Conservation (phyloP, 768 basidiomycete genomes). For the Auriscalpium microsporum region DNA sequence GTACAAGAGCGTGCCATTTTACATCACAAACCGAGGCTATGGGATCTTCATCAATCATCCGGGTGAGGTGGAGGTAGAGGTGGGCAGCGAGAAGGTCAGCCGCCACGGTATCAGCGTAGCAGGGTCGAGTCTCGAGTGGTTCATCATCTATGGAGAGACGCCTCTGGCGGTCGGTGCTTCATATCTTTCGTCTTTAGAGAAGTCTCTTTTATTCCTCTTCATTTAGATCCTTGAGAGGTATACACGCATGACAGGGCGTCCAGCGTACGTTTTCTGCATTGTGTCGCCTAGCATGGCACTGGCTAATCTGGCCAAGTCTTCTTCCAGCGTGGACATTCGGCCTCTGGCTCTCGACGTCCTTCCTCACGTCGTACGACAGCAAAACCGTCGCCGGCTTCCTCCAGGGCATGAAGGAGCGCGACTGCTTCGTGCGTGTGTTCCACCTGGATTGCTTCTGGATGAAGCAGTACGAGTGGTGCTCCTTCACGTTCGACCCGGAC, state of each 20-base stretch:
- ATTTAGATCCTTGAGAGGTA: conserved; percentile 49
- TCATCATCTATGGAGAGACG: conserved; percentile 60
- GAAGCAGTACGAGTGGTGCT: conserved; percentile 67
- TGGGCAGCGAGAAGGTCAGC: conserved; percentile 57
- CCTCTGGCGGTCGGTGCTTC: conserved; percentile 44
- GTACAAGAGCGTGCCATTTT: conserved; percentile 63
- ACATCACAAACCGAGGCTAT: conserved; percentile 62
- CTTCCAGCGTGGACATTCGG: conserved; percentile 71
- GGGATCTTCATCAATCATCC: conserved; percentile 72
- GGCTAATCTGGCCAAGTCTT: conserved; percentile 31
- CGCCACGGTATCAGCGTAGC: conserved; percentile 58
- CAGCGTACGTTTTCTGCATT: conserved; percentile 31
- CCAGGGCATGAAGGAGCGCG: conserved; percentile 58
- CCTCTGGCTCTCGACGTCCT: conserved; percentile 71
- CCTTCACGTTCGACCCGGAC: conserved; percentile 70
- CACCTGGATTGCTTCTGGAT: conserved; percentile 76
- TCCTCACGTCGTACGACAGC: conserved; percentile 61
- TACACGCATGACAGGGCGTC: conserved; percentile 55
- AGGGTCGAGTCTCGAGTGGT: conserved; percentile 59
- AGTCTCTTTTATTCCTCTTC: background rate
- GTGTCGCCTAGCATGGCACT: conserved; percentile 17
- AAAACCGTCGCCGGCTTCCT: conserved; percentile 64
- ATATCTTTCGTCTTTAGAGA: background rate
- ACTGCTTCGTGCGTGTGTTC: conserved; percentile 60
- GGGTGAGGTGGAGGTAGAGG: conserved; percentile 69